Percentiles rank a stretch among this genome's conserved stretches.
Evolutionary conservation across 805 yeast species (phyloP).

Genomic region (Scheffersomyces amazonensis): DNA sequence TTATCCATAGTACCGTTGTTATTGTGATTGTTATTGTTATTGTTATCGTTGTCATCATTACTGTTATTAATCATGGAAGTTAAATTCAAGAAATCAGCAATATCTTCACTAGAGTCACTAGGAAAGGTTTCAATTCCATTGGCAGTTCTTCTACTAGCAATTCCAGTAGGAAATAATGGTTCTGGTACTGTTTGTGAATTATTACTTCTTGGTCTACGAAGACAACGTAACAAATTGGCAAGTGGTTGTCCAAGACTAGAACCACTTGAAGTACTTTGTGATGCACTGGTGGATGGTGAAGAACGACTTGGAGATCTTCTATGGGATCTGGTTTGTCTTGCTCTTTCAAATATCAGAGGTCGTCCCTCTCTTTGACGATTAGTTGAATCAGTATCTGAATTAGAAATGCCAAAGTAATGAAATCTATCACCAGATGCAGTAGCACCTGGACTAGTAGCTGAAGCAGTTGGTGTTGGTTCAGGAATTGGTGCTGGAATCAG

Average conservation of each 20-base stretch:
- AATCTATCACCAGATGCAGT: not conserved
- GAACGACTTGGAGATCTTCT: too few relatives aligned
- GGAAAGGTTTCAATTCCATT: conserved; percentile 40
- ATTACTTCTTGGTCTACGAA: conserved; percentile 6
- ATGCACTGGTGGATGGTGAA: not conserved
- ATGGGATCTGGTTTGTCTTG: not conserved
- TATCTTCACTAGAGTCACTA: conserved; percentile 9
- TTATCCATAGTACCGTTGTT: not conserved
- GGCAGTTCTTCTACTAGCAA: conserved; percentile 43
- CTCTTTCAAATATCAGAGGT: too few relatives aligned
- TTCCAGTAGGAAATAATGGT: conserved; percentile 41
- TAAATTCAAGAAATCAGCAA: conserved; percentile 26
- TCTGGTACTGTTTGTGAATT: conserved; percentile 1
- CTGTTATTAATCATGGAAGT: conserved; percentile 12
- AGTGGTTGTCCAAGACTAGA: conserved; percentile 2
- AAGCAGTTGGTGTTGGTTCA: not conserved
- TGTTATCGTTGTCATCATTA: conserved; percentile 2
- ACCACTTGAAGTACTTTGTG: not conserved
- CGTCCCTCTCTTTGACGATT: too few relatives aligned
- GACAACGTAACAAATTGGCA: conserved; percentile 5
- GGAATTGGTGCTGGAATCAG: not conserved
- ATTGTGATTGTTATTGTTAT: not conserved
- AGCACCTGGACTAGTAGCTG: not conserved
- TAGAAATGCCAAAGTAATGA: conserved; percentile 3
- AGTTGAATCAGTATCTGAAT: not conserved